Evolutionary conservation across 2,329 filamentous ascomycete species (phyloP), one percentile per base, ranked within the genome.

Genomic region (Parastagonospora nodorum): DNA sequence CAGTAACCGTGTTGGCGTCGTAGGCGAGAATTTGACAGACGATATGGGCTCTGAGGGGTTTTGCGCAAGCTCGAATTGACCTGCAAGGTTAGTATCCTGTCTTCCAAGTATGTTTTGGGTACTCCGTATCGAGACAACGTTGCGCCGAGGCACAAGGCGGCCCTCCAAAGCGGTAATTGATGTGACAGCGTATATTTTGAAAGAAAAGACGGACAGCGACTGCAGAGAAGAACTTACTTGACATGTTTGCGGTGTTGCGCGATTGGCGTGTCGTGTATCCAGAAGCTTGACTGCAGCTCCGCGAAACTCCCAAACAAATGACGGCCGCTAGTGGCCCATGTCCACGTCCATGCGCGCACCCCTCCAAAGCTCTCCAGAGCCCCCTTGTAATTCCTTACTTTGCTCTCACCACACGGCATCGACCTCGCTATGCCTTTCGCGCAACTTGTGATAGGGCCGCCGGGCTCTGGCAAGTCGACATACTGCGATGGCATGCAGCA

Each of bases 401-500:
- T 45, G 32, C 31, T 14, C 35, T 16, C 16, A 28, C 39, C 48
- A 42, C 47, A 38, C n/a, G 3, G 19, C 40, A 14, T 35, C n/a
- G 35, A 24, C 38, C 16, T 30, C 40, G 66, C 38, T 39, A 83
- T 84, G 81, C 82, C 82, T 5, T 84, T 84, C 51, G 81, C 79
- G n/a, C 89, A 96, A 77, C 86, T 97, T 37, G 86, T 96, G 32
- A 86, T 96, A 65, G 94, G 94, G n/a, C 93, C 92, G 61, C 94
- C 94, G 6, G 94, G 94, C 66, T 87, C 92, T 28, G 94, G 94
- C 54, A 99, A 99, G 78, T 97, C 92, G 59, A 99, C 94, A 7
- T 97, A 96, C 74, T 97, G 93, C 80, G 91, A 97, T 85, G 94
- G 94, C 71, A 96, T 99, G 89, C 90, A 97, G 70, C 94, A 99